phyloP scores from a whole-genome alignment of 225 moss, liverwort and hornwort species.

The Antitrichia curtipendula region DNA sequence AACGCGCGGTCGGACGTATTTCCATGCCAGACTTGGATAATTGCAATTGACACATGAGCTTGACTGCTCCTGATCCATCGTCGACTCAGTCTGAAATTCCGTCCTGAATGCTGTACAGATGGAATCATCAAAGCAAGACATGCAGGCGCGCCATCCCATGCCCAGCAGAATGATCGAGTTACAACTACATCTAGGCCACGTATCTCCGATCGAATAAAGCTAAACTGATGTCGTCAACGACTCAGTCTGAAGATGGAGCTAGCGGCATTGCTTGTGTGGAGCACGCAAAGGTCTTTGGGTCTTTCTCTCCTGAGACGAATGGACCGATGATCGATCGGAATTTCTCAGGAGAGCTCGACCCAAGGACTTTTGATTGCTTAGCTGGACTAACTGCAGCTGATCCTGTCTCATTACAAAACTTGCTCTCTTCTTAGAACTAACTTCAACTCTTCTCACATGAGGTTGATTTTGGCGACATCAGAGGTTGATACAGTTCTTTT shows the following conservation, averaged over 20 bases:
- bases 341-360: constrained; percentile 16
- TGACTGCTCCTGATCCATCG: background rate
- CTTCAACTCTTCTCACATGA: background rate
- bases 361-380: constrained; percentile 4
- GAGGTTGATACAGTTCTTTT: background rate
- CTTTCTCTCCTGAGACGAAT: constrained; percentile 26
- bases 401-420: background rate
- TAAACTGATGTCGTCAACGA: background rate
- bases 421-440: background rate
- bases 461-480: too few species aligned
- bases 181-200: background rate
- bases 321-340: background rate
- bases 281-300: constrained; percentile 17
- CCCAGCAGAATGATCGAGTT: background rate
- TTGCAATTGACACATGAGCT: background rate
- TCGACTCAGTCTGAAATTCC: background rate
- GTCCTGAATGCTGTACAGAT: background rate
- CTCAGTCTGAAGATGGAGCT: background rate
- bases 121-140: background rate
- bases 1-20: background rate
- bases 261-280: background rate
- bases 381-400: background rate
- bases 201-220: background rate
- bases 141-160: background rate
- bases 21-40: background rate